Base-by-base conservation (phyloP, 768 basidiomycete species). In the Tricholoma sp. region DNA sequence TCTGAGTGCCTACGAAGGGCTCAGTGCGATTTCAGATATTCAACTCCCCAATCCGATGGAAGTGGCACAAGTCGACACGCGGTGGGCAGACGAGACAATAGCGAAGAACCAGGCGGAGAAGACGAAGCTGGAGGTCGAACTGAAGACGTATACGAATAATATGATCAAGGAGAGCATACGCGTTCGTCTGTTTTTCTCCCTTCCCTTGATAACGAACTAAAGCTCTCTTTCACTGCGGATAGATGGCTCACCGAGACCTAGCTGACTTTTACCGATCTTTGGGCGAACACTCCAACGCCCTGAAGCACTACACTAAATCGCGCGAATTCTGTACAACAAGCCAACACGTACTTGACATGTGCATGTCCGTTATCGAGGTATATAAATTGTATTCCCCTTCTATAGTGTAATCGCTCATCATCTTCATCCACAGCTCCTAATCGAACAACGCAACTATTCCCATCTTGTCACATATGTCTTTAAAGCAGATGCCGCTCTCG, bases 131-230 rank as follows among this genome's bases (percentile, higher is more conserved):
- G 95, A 97, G 74, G 88, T 94, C 5, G 96, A 98, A 69, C 76
- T 98, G 67, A 95, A 94, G 81, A 91, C 89, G 10, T 98, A 98
- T 67, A 81, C 86, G 61, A 94, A 91, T 64, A 98, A 97, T 69
- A 88, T 98, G 86, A 97, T 98, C 78, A 98, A 97, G 73, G 96
- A 98, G 80, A 94, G 91, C 79, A 95, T 97, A 64, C 78, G 96
- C 65, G 94, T 96, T 21, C 7, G 22, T 21, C 41, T 21, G 1
- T 43, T 43, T 18, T 19, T 9, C 41, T 19, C 18, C 18, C 19
- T 9, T 12, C 19, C 16, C 14, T 27, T 12, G 18, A 18, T n/a
- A 68, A 67, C 80, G 76, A 19, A 45, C 49, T 54, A 10, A 31
- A 49, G 0, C 47, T 21, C 29, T 58, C 35, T 57, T n/a, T 16